Percentiles rank a stretch among this genome's conserved stretches.
Conservation (phyloP, 441 rosid genomes). For the Breynia disticha region DNA sequence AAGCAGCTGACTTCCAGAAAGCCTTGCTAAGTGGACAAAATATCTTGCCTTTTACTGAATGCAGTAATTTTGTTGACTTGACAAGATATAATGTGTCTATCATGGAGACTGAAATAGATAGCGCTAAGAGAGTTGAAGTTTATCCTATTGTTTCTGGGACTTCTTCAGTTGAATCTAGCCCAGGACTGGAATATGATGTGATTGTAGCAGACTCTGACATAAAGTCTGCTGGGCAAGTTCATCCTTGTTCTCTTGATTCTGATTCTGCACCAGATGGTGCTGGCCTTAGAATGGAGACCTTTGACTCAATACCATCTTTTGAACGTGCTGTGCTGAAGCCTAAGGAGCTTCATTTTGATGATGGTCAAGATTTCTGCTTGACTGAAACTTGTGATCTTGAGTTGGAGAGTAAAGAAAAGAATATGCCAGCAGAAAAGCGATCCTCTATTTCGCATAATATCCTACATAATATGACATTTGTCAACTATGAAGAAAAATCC, state of each 20-base stretch:
- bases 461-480: constrained; percentile 17
- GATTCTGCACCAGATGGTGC: constrained; percentile 18
- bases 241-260: constrained; percentile 19
- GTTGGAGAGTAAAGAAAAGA: constrained; percentile 19
- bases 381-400: constrained; percentile 20
- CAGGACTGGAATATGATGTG: constrained; percentile 13
- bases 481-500: constrained; percentile 20
- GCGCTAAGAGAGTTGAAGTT: constrained; percentile 6
- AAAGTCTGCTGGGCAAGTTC: neutral
- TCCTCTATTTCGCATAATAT: constrained; percentile 17
- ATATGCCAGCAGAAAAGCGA: constrained; percentile 16
- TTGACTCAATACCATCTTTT: constrained; percentile 19
- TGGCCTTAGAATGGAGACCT: constrained; percentile 18
- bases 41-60: constrained; percentile 16
- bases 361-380: constrained; percentile 24
- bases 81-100: constrained; percentile 13
- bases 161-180: constrained; percentile 16
- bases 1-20: constrained; percentile 16
- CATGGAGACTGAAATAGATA: constrained; percentile 10
- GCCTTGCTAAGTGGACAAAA: constrained; percentile 12
- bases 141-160: constrained; percentile 23
- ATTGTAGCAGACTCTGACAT: constrained; percentile 3
- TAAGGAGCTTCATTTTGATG: constrained; percentile 40
- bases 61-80: constrained; percentile 8
- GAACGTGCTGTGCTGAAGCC: constrained; percentile 27